These are phyloP conservation scores for Aspergillus wentii DNA, from an alignment of 495 filamentous ascomycete species.

Conservation along the genomic window DNA sequence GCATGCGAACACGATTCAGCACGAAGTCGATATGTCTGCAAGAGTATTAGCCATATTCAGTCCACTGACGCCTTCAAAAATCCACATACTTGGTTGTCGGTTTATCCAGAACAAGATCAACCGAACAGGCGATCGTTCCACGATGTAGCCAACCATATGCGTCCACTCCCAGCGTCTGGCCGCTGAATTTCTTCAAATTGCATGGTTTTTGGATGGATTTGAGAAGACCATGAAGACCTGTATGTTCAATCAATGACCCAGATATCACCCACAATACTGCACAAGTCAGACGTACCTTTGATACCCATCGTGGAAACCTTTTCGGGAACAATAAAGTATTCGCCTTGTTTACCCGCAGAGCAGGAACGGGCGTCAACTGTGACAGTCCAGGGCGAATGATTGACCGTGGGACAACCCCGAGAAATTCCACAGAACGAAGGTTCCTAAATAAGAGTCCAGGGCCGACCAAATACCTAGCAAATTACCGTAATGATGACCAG, in stretches of 20 bases:
- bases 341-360: conserved; percentile 19
- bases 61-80: neutral
- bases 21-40: conserved; percentile 85
- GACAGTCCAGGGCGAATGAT: conserved; percentile 26
- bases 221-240: conserved; percentile 84
- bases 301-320: conserved; percentile 59
- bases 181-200: conserved; percentile 79
- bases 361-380: conserved; percentile 14
- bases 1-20: conserved; percentile 87
- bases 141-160: conserved; percentile 98
- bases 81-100: conserved; percentile 71
- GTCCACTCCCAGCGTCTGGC: conserved; percentile 87
- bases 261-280: conserved; percentile 1
- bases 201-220: conserved; percentile 92
- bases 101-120: conserved; percentile 83
- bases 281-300: conserved; percentile 45
- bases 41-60: conserved; percentile 2
- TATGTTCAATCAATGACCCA: neutral
- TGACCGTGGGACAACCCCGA: conserved; percentile 13
- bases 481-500: conserved; percentile 7
- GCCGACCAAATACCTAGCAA: too few species aligned
- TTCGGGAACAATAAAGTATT: conserved; percentile 27
- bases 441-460: too few species aligned
- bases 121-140: conserved; percentile 83
- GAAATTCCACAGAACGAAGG: too few species aligned